Evolutionary conservation across 2,329 filamentous ascomycete species (phyloP).

Genomic region (Clonostachys byssicola): DNA sequence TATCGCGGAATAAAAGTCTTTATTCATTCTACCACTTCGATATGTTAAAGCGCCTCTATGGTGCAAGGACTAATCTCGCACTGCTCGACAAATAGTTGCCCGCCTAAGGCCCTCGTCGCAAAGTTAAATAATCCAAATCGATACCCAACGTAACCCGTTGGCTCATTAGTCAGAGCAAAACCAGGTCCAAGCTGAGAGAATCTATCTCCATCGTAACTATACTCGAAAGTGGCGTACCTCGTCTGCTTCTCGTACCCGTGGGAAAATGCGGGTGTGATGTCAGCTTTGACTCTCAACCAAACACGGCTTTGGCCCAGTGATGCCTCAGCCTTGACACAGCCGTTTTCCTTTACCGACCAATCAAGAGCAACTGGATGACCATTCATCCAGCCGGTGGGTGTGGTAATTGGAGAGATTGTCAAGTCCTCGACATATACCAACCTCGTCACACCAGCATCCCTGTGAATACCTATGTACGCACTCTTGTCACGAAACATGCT

Average conservation of each 20-base stretch:
- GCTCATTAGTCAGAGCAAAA: slow-evolving; percentile 30
- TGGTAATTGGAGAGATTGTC: slow-evolving; percentile 18
- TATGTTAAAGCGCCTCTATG: too few species aligned
- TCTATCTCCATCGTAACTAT: slow-evolving; percentile 1
- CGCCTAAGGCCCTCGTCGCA: slow-evolving; percentile 26
- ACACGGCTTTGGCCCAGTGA: slow-evolving; percentile 1
- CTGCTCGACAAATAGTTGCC: slow-evolving; percentile 18
- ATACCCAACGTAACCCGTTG: slow-evolving; percentile 43
- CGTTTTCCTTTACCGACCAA: slow-evolving; percentile 5
- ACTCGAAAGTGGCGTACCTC: slow-evolving; percentile 12
- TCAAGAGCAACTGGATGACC: slow-evolving; percentile 10
- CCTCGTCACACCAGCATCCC: slow-evolving; percentile 19
- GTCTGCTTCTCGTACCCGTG: slow-evolving; percentile 14
- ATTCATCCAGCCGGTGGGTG: slow-evolving; percentile 8
- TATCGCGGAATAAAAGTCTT: too few species aligned
- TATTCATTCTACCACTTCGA: too few species aligned
- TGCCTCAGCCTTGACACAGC: neutral
- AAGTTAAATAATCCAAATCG: slow-evolving; percentile 43
- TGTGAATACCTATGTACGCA: slow-evolving; percentile 47
- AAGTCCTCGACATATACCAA: slow-evolving; percentile 28
- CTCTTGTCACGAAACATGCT: slow-evolving; percentile 47
- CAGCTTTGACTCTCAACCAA: slow-evolving; percentile 11
- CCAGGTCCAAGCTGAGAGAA: slow-evolving; percentile 17
- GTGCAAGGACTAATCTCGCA: too few species aligned
- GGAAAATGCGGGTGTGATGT: too few species aligned